These are phyloP conservation scores for Aureobasidium namibiae DNA, from an alignment of 2,329 filamentous ascomycete genomes.

Conservation along the genomic window DNA sequence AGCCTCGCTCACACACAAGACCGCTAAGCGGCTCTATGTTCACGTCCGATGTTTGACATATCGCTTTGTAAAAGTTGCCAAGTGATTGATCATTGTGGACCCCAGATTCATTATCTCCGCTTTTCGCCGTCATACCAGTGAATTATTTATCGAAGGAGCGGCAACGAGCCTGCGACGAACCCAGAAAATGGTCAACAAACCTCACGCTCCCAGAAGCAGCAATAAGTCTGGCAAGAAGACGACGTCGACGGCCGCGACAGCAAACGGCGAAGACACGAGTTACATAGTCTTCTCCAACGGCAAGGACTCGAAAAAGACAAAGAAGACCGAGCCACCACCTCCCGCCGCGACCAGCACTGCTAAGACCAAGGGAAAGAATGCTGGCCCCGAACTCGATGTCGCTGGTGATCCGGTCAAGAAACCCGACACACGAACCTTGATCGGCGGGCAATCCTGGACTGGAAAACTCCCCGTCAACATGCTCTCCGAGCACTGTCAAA, in stretches of 20 bases:
- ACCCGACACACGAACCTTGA: slow-evolving; percentile 62
- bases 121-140: background rate
- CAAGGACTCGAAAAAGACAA: slow-evolving; percentile 37
- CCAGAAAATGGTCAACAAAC: slow-evolving; percentile 40
- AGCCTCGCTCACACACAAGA: background rate
- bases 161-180: background rate
- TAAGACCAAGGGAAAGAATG: slow-evolving; percentile 24
- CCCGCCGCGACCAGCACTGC: slow-evolving; percentile 13
- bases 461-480: slow-evolving; percentile 93
- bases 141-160: background rate
- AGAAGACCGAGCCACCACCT: slow-evolving; percentile 21
- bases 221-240: slow-evolving; percentile 30
- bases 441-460: slow-evolving; percentile 93
- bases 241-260: slow-evolving; percentile 22
- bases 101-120: slow-evolving; percentile 2
- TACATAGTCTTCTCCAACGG: slow-evolving; percentile 42
- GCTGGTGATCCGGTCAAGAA: slow-evolving; percentile 42
- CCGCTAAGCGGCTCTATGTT: background rate
- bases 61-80: background rate
- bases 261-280: slow-evolving; percentile 39
- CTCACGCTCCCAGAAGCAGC: slow-evolving; percentile 35
- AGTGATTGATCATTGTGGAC: background rate
- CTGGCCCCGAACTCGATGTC: slow-evolving; percentile 17
- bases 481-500: slow-evolving; percentile 88
- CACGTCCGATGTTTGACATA: background rate